Base-by-base conservation (phyloP, 371 early-diverging fungal species). In the Mucor racemosus region DNA sequence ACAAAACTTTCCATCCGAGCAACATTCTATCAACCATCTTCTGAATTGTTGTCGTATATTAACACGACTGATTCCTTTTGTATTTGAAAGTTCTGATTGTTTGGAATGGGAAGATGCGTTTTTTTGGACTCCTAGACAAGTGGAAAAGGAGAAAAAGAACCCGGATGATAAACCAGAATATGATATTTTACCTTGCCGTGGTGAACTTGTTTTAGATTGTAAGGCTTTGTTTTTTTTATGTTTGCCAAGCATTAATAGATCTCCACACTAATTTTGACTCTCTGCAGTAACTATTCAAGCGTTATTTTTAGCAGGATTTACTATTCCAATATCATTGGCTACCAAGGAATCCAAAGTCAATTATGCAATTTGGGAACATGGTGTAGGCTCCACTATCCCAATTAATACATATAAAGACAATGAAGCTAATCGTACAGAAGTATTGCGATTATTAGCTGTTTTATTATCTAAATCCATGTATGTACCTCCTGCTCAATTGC, bases 331-430 rank as follows among this genome's bases (percentile, higher is more conserved):
- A 50, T 81, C 81, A 17, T 73, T 87, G 6, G 84, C 79, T 6
- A 78, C 84, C 34, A 83, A 77, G 41, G 79, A 72, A 34, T 65
- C 76, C 5, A 75, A 79, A 33, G 84, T 92, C 40, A 87, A 85
- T 62, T 91, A 90, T 69, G 86, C 88, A 7, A 93, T 95, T 69
- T 95, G 96, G 94, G 94, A 92, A 69, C 85, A 87, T 9, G 91
- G 92, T 10, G 82, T 91, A 9, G 91, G 91, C 0, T 86, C 91
- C 19, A 78, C 86, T n/a, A 79, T 82, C 15, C 80, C 88, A 4
- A 84, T 94, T 7, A 90, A 87, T 0, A 83, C 91, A 21, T 86
- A 86, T n/a, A 86, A 85, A 62, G 92, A 92, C 46, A 76, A 87
- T 39, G 87, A 88, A 33, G 67, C 75, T 34, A 87, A 91, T 68